phyloP scores from a whole-genome alignment of 176 grass and related monocot genomes.

The Pontederia paniculata region DNA sequence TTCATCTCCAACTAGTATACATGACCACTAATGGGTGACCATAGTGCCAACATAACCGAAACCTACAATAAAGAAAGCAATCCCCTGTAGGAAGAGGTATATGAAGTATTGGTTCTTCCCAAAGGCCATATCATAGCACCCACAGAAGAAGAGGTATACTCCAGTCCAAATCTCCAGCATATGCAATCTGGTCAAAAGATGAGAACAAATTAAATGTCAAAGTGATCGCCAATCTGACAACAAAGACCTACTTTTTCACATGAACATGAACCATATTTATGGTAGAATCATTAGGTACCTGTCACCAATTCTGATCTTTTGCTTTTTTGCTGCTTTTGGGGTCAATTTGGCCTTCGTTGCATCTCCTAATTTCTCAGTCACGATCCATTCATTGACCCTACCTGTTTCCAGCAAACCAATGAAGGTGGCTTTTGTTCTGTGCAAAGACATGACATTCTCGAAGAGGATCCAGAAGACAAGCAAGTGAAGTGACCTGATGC shows the following conservation, averaged over 20 bases:
- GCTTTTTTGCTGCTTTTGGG: not conserved
- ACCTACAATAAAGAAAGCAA: too few relatives aligned
- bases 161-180: not conserved
- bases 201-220: not conserved
- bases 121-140: too few relatives aligned
- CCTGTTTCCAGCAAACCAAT: slow-evolving; percentile 12
- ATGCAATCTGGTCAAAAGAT: not conserved
- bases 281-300: not conserved
- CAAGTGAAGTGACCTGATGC: not conserved
- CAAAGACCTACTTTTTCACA: too few relatives aligned
- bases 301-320: not conserved
- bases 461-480: slow-evolving; percentile 11
- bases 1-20: not conserved
- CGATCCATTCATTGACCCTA: slow-evolving; percentile 10
- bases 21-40: not conserved
- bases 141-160: too few relatives aligned
- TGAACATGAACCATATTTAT: too few relatives aligned
- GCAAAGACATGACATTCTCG: slow-evolving; percentile 18
- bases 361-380: slow-evolving; percentile 15
- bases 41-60: slow-evolving; percentile 1
- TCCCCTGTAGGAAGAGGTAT: too few relatives aligned
- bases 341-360: not conserved
- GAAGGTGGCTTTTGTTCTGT: slow-evolving; percentile 10
- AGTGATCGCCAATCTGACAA: not conserved
- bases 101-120: too few relatives aligned